These are phyloP conservation scores for Fusarium secorum DNA, from an alignment of 2,329 filamentous ascomycete genomes.

Conservation along the genomic window DNA sequence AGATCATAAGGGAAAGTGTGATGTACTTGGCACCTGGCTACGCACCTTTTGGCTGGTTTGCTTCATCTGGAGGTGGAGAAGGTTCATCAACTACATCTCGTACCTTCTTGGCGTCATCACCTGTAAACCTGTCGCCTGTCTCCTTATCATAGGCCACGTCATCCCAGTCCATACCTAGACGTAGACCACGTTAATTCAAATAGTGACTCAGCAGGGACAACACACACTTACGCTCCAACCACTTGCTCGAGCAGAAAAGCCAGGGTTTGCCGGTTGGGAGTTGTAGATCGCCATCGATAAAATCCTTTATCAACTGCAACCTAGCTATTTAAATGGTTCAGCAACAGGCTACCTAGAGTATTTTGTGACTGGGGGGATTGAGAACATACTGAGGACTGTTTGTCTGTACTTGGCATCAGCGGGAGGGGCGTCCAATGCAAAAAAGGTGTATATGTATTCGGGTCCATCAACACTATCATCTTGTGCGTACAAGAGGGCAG, in stretches of 20 bases:
- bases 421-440: not conserved
- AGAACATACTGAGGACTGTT: not conserved
- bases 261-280: not conserved
- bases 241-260: not conserved
- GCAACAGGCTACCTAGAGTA: accelerated
- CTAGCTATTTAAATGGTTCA: not conserved
- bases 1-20: accelerated
- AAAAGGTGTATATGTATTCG: not conserved
- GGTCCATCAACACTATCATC: not conserved
- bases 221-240: not conserved
- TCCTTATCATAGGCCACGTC: not conserved
- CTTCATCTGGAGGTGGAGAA: not conserved
- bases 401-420: accelerated
- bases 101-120: not conserved
- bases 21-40: not conserved
- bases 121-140: not conserved
- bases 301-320: not conserved
- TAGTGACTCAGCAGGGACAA: accelerated
- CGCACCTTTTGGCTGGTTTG: not conserved
- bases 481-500: not conserved
- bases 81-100: not conserved
- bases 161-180: not conserved
- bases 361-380: not conserved
- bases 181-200: not conserved
- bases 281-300: not conserved